A percentile compares a stretch with the other conserved stretches of the same genome.
These are phyloP conservation scores for Simmondsia chinensis DNA, from an alignment of 148 eudicot genomes.

Conservation along the genomic window DNA sequence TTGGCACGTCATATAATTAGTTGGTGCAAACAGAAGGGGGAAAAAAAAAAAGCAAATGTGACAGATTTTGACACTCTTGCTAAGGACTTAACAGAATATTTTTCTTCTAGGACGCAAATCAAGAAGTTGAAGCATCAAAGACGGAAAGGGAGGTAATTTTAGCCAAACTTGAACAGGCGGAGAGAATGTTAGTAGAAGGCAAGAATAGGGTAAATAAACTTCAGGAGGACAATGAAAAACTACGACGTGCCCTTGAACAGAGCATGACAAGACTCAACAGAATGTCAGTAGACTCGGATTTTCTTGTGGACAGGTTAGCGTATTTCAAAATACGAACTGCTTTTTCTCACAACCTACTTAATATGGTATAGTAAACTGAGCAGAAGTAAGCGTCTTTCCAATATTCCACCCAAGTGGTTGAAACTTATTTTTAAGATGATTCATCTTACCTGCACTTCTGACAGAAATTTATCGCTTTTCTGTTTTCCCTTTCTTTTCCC, in stretches of 20 bases:
- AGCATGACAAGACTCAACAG: conserved; percentile 97
- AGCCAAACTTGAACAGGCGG: conserved; percentile 54
- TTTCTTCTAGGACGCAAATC: conserved; percentile 52
- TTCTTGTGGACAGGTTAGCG: conserved; percentile 82
- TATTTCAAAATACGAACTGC: background rate
- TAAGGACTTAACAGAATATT: background rate
- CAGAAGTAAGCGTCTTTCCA: no score
- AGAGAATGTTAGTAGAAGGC: conserved; percentile 45
- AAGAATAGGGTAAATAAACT: conserved; percentile 74
- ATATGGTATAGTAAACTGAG: no score
- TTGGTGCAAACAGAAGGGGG: no score
- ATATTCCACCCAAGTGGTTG: background rate
- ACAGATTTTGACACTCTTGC: no score
- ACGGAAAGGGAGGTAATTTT: conserved; percentile 60
- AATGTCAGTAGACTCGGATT: conserved; percentile 97
- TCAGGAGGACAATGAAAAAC: conserved; percentile 84
- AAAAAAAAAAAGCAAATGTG: no score
- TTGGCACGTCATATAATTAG: no score
- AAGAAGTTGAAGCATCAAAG: conserved; percentile 44
- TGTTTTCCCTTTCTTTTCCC: no score
- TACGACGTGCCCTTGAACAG: conserved; percentile 94
- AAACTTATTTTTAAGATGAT: no score
- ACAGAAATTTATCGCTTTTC: no score
- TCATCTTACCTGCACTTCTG: no score
- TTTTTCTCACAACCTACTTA: background rate